Evolutionary conservation across 2,329 filamentous ascomycete species (phyloP).

Genomic region (Dothideomycetidae sp.): DNA sequence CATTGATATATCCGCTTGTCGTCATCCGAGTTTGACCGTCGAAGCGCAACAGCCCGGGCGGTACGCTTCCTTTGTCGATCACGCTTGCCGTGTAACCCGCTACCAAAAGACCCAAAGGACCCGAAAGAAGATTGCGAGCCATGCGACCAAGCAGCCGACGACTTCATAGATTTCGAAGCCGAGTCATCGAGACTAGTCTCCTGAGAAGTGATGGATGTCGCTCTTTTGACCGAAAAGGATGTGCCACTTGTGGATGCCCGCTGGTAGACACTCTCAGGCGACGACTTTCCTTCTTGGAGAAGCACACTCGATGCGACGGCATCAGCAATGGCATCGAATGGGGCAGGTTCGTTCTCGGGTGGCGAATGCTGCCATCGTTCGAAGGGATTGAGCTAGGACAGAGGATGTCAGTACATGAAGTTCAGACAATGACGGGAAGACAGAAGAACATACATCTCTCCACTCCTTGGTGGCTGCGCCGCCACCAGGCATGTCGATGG

Average conservation of each 20-base stretch:
- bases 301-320: conserved; percentile 34
- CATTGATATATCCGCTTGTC: conserved; percentile 39
- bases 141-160: conserved; percentile 36
- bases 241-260: conserved; percentile 1
- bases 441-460: conserved; percentile 8
- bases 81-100: conserved; percentile 39
- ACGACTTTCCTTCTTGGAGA: conserved; percentile 17
- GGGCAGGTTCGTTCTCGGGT: conserved; percentile 54
- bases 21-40: conserved; percentile 24
- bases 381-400: conserved; percentile 46
- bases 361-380: conserved; percentile 57
- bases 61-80: conserved; percentile 39
- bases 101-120: conserved; percentile 39
- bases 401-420: conserved; percentile 23
- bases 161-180: conserved; percentile 13
- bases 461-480: conserved; percentile 22
- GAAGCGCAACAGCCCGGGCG: conserved; percentile 15
- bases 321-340: conserved; percentile 48
- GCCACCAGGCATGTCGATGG: conserved; percentile 61
- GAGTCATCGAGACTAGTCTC: conserved; percentile 29
- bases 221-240: conserved; percentile 36
- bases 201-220: conserved; percentile 40
- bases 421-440: too few relatives aligned
- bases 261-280: conserved; percentile 25
- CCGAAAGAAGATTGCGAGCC: conserved; percentile 42